phyloP scores from a whole-genome alignment of 176 grass and related monocot genomes.

The Ananas comosus region DNA sequence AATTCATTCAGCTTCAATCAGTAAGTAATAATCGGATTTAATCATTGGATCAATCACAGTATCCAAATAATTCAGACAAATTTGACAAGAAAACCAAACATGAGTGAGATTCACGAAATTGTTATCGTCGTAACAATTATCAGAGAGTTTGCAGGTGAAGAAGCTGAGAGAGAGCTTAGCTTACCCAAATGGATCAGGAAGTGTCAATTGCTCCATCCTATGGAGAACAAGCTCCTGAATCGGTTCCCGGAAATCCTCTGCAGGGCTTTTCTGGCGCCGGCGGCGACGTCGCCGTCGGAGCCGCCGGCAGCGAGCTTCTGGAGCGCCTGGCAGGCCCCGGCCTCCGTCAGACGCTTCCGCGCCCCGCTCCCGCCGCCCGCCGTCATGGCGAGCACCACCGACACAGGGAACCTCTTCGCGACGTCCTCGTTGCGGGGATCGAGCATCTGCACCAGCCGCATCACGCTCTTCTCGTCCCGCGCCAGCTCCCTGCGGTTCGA shows the following conservation, averaged over 20 bases:
- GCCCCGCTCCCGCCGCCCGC: constrained; percentile 51
- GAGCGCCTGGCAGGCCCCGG: constrained; percentile 54
- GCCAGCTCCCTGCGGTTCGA: constrained; percentile 57
- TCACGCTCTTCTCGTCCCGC: constrained; percentile 64
- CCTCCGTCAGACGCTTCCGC: constrained; percentile 42
- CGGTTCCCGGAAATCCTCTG: constrained; percentile 62
- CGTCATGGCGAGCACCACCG: constrained; percentile 55
- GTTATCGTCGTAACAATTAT: no score
- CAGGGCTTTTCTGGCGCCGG: constrained; percentile 75
- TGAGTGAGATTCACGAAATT: no score
- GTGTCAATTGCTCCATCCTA: constrained; percentile 49
- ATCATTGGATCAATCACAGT: no score
- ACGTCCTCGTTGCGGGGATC: constrained; percentile 55
- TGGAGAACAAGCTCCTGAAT: constrained; percentile 57
- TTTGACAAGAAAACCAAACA: neutral
- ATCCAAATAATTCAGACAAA: neutral
- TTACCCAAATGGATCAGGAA: constrained; percentile 22
- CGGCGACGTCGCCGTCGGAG: constrained; percentile 47
- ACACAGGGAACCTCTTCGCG: constrained; percentile 52
- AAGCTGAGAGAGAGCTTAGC: no score
- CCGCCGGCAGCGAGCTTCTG: constrained; percentile 50
- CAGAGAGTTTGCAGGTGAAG: no score
- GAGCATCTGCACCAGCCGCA: constrained; percentile 65
- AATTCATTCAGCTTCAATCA: constrained; percentile 2
- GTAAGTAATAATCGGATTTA: neutral